phyloP scores from a whole-genome alignment of 2,329 filamentous ascomycete genomes.

The Truncatella angustata region DNA sequence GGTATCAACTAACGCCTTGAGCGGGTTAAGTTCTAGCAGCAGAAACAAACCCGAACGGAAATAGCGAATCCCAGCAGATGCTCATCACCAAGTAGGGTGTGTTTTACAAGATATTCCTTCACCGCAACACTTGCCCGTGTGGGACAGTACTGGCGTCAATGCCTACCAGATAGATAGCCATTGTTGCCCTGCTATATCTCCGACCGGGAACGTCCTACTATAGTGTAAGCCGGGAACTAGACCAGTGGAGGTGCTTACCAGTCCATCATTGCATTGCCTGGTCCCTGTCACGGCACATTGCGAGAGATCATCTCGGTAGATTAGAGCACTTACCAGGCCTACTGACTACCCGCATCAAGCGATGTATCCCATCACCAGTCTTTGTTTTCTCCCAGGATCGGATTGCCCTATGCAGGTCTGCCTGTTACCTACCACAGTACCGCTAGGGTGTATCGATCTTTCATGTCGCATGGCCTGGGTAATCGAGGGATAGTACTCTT shows the following conservation, averaged over 20 bases:
- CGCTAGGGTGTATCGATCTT: no score
- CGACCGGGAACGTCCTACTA: conserved; percentile 6
- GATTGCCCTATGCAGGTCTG: neutral
- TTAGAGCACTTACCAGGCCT: neutral
- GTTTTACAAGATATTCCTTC: neutral
- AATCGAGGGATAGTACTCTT: no score
- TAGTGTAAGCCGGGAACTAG: conserved; percentile 4
- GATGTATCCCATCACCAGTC: neutral
- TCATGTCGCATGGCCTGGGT: no score
- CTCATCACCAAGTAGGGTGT: no score
- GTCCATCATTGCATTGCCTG: neutral
- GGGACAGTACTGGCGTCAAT: neutral
- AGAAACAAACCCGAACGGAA: neutral
- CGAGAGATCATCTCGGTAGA: conserved; percentile 9
- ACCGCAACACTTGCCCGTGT: neutral
- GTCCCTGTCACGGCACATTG: conserved; percentile 8
- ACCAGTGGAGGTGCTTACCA: conserved; percentile 1
- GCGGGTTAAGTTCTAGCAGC: neutral
- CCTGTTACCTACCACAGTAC: no score
- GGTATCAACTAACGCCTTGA: neutral
- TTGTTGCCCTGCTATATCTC: conserved; percentile 6
- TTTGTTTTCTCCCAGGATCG: neutral
- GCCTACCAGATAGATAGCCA: no score
- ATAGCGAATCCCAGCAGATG: no score
- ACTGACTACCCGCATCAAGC: neutral